Evolutionary conservation across 495 filamentous ascomycete species (phyloP), one percentile per base, ranked within the genome.

Genomic region (Aspergillus taichungensis): DNA sequence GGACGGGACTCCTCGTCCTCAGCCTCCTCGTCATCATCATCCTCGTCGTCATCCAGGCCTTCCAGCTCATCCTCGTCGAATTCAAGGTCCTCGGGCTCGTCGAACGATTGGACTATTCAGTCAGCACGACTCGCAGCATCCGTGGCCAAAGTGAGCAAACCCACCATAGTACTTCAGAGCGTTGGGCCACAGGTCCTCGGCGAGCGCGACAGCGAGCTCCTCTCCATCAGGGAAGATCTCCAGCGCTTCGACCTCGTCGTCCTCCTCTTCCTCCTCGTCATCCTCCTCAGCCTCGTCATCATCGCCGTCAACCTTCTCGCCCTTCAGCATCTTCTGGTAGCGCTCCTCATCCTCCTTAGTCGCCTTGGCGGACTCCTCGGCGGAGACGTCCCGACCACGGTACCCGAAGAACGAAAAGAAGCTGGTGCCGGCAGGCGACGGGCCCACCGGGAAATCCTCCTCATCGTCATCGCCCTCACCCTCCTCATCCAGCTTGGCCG

Each of bases 381-480:
- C 85, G 13, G 76, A 76, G 51, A 91, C 66, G 36, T 73, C 68
- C 38, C 73, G 63, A 18, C 85, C 80, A 30, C 77, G 73, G 71
- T 76, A 95, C 34, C 81, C 84, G 59, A 97, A 95, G 78, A 80
- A 89, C 33, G 79, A 75, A 61, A 95, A 97, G 72, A 97, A 95
- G 67, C 80, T 87, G 10, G 74, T 56, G 1, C 75, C 76, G 11
- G 76, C 74, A 34, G 80, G 73, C 30, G 75, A 73, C 36, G 64
- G 74, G 8, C 62, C 55, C 31, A 78, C 77, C 45, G 87, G 73
- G 56, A 74, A 65, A 40, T 69, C 63, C 51, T 69, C 71, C 44
- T 78, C 73, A 43, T 77, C 75, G 29, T 74, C 62, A 3, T 51
- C 62, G 13, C 64, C 62, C 43, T 72, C 68, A 30, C 57, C 62